Evolutionary conservation across 2,329 filamentous ascomycete genomes (phyloP), one percentile per base, ranked within the genome.

Genomic region (Hypoxylon sp.): DNA sequence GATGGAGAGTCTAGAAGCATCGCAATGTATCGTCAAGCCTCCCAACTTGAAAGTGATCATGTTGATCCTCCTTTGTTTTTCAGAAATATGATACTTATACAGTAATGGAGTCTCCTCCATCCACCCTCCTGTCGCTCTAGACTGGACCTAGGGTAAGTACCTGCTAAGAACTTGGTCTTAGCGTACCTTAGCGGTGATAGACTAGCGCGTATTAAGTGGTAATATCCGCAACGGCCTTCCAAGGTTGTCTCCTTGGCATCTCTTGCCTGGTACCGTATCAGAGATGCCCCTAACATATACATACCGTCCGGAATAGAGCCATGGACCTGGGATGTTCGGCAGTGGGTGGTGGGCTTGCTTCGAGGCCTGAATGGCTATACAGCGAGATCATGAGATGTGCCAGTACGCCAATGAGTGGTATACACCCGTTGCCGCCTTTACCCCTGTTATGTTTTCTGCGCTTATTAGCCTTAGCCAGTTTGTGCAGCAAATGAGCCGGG

Each of bases 381-480:
- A 39, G 12, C 43, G 39, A 63, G 59, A 61, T 61, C 63, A 61
- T 61, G 47, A 50, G 63, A 54, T 45, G 12, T 47, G 8, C 19
- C 16, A 37, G 25, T 34, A 23, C 25, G 48, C 39, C 41, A 51
- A 43, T 29, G 16, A 37, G 56, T 30, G 16, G 27, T 41, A 52
- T 37, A 12, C 34, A 50, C 30, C 30, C 29, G 12, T 48, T 64
- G 19, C 39, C n/a, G 39, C 47, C 46, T 59, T 56, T 50, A 54
- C 48, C 48, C 34, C 56, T 37, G 45, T 32, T 56, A 7, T 21
- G 19, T 41, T 25, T 51, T 41, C 37, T 27, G 27, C 9, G 34
- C 14, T 23, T 53, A 41, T 47, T 60, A 41, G 46, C 21, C 21
- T 12, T 27, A 34, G 47, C 27, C 9, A 29, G 27, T 39, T 61